Percentiles rank a stretch among this genome's conserved stretches.
Conservation (phyloP, 257 asterid species). For the Nicotiana attenuata region DNA sequence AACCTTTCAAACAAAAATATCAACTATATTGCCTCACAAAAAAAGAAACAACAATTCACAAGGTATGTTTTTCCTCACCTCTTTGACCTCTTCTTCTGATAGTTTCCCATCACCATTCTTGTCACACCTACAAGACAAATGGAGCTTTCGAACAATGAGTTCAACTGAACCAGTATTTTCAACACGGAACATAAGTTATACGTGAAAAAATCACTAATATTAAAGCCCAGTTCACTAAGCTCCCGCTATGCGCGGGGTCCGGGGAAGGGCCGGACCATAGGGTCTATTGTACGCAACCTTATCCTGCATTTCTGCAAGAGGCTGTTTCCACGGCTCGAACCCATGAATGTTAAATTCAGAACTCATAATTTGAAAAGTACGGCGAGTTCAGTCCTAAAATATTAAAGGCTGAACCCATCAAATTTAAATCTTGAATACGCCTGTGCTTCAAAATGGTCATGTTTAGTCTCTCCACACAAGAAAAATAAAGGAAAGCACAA, state of each 20-base stretch:
- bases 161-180: neutral
- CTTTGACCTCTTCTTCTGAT: constrained; percentile 88
- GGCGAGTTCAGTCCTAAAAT: neutral
- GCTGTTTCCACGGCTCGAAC: too few species aligned
- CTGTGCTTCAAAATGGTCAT: neutral
- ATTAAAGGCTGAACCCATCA: neutral
- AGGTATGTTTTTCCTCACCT: constrained; percentile 42
- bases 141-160: neutral
- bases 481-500: neutral
- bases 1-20: constrained; percentile 49
- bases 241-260: too few species aligned
- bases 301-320: too few species aligned
- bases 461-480: neutral
- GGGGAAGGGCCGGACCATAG: too few species aligned
- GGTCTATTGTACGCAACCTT: too few species aligned
- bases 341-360: too few species aligned
- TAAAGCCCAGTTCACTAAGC: too few species aligned
- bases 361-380: neutral
- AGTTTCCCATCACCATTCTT: constrained; percentile 92
- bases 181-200: too few species aligned
- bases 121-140: constrained; percentile 62
- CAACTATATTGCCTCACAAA: constrained; percentile 3
- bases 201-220: too few species aligned
- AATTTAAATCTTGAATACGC: neutral
- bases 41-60: neutral